Base-by-base conservation (phyloP, 768 basidiomycete species). In the Kwoniella dejecticola region DNA sequence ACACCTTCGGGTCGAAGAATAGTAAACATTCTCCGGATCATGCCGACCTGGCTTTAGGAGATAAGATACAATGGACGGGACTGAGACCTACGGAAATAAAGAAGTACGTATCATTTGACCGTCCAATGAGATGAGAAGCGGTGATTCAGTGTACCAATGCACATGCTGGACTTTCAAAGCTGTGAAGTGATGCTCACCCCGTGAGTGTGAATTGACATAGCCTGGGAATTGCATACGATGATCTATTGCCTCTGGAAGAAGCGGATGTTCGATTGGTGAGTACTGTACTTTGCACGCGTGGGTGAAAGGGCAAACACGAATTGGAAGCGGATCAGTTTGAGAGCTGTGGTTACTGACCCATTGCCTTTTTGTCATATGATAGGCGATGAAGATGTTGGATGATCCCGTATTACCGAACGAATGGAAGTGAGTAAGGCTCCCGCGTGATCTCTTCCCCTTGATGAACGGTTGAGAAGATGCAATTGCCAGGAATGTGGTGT, bases 41-140 rank as follows among this genome's bases (percentile, higher is more conserved):
- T 27, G 81, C 79, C 15, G 86, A 82, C 42, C 81, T 96, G 33
- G 86, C 86, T 6, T 42, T 79, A 0, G 86, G 90, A 0, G 77
- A 81, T 30, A 84, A 90, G 13, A 76, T 94, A 26, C 79, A 84
- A 65, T 97, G 93, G 89, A 76, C 93, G 2, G 95, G 95, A 1
- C 79, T 97, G 17, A 86, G 83, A 75, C 77, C 83, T 12, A 86
- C 83, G 52, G 91, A 95, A 59, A 79, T 92, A 49, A 67, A 82
- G 36, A 76, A 78, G 92, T 91, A 77, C 41, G 82, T 63, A 8
- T 26, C 4, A 42, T 44, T 6, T n/a, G n/a, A n/a, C n/a, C n/a
- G n/a, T n/a, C n/a, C n/a, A n/a, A 11, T 52, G 19, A 45, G 19
- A 23, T n/a, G 36, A 38, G 8, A 38, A 38, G 36, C 17, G 8